Conservation (phyloP, 2,329 filamentous ascomycete species). For the Fusarium sp. region DNA sequence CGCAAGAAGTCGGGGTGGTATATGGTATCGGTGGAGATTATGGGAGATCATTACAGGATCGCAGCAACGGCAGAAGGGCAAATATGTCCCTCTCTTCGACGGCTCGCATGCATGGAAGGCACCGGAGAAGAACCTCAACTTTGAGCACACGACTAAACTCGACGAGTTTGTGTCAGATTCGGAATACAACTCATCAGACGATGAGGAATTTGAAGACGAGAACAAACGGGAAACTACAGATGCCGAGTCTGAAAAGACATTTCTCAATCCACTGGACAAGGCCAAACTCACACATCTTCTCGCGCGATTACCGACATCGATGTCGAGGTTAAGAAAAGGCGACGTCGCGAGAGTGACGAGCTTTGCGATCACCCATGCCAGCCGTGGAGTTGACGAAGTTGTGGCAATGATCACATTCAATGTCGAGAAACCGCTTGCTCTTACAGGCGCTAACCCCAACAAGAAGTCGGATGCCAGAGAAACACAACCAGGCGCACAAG, state of each 20-base stretch:
- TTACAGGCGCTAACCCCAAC: slow-evolving; percentile 77
- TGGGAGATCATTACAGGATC: slow-evolving; percentile 86
- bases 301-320: slow-evolving; percentile 81
- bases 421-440: slow-evolving; percentile 79
- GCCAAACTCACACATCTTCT: slow-evolving; percentile 87
- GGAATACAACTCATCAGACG: slow-evolving; percentile 88
- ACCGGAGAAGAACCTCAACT: slow-evolving; percentile 79
- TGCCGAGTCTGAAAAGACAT: slow-evolving; percentile 66
- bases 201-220: slow-evolving; percentile 78
- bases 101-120: slow-evolving; percentile 81
- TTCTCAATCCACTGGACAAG: slow-evolving; percentile 85
- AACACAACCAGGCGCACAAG: slow-evolving; percentile 47
- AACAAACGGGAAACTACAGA: slow-evolving; percentile 61
- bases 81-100: slow-evolving; percentile 78
- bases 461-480: slow-evolving; percentile 56
- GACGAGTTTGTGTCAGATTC: slow-evolving; percentile 85
- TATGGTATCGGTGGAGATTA: slow-evolving; percentile 93
- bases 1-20: slow-evolving; percentile 78
- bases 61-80: slow-evolving; percentile 61
- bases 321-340: slow-evolving; percentile 81
- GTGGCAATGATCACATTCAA: slow-evolving; percentile 91
- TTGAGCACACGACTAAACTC: slow-evolving; percentile 82
- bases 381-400: slow-evolving; percentile 87
- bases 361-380: slow-evolving; percentile 90
- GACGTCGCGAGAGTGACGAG: slow-evolving; percentile 88